These are phyloP conservation scores for Funneliformis caledonium DNA, from an alignment of 371 early-diverging fungal species.

Conservation along the genomic window DNA sequence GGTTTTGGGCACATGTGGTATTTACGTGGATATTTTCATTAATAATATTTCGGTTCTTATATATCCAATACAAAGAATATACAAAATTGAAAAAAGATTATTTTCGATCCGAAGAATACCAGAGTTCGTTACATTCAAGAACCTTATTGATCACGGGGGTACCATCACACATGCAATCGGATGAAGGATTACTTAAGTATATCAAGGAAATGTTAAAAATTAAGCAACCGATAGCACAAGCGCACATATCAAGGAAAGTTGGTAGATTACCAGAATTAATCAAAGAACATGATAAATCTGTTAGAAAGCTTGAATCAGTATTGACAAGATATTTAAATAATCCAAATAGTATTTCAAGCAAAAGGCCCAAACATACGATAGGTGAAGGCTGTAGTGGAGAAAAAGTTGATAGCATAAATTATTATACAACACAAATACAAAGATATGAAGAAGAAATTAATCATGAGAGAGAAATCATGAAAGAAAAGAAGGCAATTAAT, in stretches of 20 bases:
- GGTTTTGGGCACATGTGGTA: conserved; percentile 5
- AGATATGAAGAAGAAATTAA: conserved; percentile 70
- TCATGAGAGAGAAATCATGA: conserved; percentile 54
- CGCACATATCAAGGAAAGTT: conserved; percentile 18
- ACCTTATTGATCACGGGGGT: conserved; percentile 27
- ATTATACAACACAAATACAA: conserved; percentile 69
- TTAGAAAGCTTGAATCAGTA: conserved; percentile 23
- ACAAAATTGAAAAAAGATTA: conserved; percentile 1
- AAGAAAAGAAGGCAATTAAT: conserved; percentile 61
- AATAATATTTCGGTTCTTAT: neutral
- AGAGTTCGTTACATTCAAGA: conserved; percentile 29
- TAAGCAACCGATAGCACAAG: neutral
- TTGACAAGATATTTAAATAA: conserved; percentile 42
- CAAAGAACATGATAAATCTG: conserved; percentile 1
- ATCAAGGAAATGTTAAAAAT: neutral
- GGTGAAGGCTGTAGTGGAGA: conserved; percentile 57
- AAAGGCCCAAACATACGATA: conserved; percentile 59
- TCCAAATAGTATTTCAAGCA: conserved; percentile 52
- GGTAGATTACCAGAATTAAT: conserved; percentile 28
- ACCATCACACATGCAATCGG: neutral
- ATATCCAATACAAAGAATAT: neutral
- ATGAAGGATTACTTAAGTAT: conserved; percentile 16
- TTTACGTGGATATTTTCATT: conserved; percentile 21
- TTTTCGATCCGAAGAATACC: conserved; percentile 31
- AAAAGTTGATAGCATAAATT: conserved; percentile 79